Percentiles rank a stretch among this genome's conserved stretches.
Conservation (phyloP, 257 asterid species). For the Ilex asprella region DNA sequence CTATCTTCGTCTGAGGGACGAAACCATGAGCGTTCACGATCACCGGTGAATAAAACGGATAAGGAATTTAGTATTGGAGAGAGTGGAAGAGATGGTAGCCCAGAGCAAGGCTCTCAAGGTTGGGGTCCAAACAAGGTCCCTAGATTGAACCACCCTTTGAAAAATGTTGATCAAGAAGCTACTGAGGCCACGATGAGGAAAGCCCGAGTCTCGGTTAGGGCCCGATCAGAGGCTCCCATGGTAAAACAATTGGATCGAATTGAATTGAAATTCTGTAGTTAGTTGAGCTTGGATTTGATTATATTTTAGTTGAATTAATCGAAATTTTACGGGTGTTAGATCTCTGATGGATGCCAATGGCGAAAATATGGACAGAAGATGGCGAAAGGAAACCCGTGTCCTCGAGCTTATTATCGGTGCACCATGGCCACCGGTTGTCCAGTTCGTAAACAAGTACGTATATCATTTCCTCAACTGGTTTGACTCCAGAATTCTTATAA, state of each 20-base stretch:
- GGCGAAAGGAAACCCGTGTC: slow-evolving; percentile 97
- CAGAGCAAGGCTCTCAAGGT: slow-evolving; percentile 30
- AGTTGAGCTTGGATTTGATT: neutral
- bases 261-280: neutral
- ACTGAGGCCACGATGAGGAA: slow-evolving; percentile 92
- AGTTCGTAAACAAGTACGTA: slow-evolving; percentile 83
- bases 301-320: neutral
- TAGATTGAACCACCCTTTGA: slow-evolving; percentile 29
- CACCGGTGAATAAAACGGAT: slow-evolving; percentile 26
- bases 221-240: slow-evolving; percentile 89
- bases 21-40: slow-evolving; percentile 26
- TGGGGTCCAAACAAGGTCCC: slow-evolving; percentile 44
- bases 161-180: slow-evolving; percentile 65
- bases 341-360: slow-evolving; percentile 97
- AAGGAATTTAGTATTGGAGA: slow-evolving; percentile 8
- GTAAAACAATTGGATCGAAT: slow-evolving; percentile 19
- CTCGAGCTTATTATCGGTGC: slow-evolving; percentile 95
- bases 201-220: slow-evolving; percentile 94
- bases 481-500: too few relatives aligned
- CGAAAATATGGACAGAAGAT: slow-evolving; percentile 94
- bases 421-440: slow-evolving; percentile 97
- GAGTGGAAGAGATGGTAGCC: slow-evolving; percentile 28
- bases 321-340: slow-evolving; percentile 26
- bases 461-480: neutral
- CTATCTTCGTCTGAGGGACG: slow-evolving; percentile 56